Percentiles rank a stretch among this genome's conserved stretches.
phyloP scores from a whole-genome alignment of 768 basidiomycete genomes.

The Cyclocybe cylindracea region DNA sequence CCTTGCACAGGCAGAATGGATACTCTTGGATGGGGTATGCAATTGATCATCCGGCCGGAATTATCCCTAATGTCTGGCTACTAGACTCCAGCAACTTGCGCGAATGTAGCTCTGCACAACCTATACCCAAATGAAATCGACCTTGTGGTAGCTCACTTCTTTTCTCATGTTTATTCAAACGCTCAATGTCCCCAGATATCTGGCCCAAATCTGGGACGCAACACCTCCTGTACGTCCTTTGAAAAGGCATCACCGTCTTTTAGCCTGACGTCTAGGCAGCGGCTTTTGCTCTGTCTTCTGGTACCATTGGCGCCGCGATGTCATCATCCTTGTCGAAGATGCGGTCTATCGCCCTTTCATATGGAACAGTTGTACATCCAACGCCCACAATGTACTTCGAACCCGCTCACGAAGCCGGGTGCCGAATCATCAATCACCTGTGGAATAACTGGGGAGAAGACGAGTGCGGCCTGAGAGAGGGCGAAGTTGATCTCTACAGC shows the following conservation, averaged over 20 bases:
- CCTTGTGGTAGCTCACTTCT: constrained; percentile 63
- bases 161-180: not conserved
- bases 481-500: constrained; percentile 81
- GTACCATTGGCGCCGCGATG: constrained; percentile 90
- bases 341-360: constrained; percentile 86
- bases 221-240: constrained; percentile 65
- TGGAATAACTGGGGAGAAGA: constrained; percentile 88
- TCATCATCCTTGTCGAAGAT: constrained; percentile 70
- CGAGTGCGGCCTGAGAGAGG: constrained; percentile 50
- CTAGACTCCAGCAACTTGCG: constrained; percentile 89
- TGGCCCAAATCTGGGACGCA: constrained; percentile 85
- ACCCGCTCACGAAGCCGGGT: constrained; percentile 73
- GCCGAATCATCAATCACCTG: constrained; percentile 68
- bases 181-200: constrained; percentile 54
- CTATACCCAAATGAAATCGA: constrained; percentile 84
- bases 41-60: not conserved
- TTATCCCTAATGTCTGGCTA: not conserved
- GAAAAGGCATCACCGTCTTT: not conserved
- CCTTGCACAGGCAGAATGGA: constrained; percentile 71
- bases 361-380: constrained; percentile 76
- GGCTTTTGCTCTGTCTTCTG: constrained; percentile 87
- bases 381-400: constrained; percentile 58
- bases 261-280: constrained; percentile 38
- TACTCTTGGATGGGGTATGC: constrained; percentile 81
- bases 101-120: constrained; percentile 90